phyloP scores from a whole-genome alignment of 352 stramenopile genomes.

The Phytophthora rubi region DNA sequence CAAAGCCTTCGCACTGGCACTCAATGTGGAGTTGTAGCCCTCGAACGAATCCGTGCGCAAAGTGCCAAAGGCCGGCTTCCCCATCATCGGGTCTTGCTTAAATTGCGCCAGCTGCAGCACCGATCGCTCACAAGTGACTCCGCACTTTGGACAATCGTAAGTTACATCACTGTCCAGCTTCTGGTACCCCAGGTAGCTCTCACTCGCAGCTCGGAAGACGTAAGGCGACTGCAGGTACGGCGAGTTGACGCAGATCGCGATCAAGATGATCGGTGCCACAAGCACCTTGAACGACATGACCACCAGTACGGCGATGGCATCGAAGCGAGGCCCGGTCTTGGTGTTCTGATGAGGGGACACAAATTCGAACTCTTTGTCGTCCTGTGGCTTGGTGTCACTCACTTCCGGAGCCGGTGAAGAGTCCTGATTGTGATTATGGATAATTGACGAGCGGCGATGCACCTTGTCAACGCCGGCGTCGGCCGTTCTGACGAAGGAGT shows the following conservation, averaged over 20 bases:
- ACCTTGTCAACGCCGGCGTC: slow-evolving; percentile 25
- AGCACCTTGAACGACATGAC: slow-evolving; percentile 51
- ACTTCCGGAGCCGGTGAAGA: neutral
- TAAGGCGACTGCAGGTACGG: slow-evolving; percentile 44
- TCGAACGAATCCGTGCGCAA: slow-evolving; percentile 40
- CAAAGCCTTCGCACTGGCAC: slow-evolving; percentile 13
- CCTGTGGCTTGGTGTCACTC: slow-evolving; percentile 24
- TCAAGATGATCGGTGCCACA: slow-evolving; percentile 39
- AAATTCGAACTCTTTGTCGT: slow-evolving; percentile 36
- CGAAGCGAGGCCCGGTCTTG: slow-evolving; percentile 28
- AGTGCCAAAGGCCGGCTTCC: slow-evolving; percentile 37
- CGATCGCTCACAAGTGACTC: slow-evolving; percentile 29
- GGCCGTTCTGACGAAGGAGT: slow-evolving; percentile 30
- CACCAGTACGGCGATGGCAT: slow-evolving; percentile 39
- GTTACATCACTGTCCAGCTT: slow-evolving; percentile 34
- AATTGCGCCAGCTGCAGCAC: slow-evolving; percentile 43
- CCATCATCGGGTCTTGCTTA: slow-evolving; percentile 37
- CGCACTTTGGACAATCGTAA: slow-evolving; percentile 34
- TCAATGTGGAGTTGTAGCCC: slow-evolving; percentile 35
- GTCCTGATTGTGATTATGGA: slow-evolving; percentile 21
- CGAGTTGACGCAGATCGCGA: slow-evolving; percentile 42
- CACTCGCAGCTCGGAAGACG: slow-evolving; percentile 39
- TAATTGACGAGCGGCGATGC: slow-evolving; percentile 24
- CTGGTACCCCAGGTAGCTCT: slow-evolving; percentile 41
- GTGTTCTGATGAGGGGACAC: slow-evolving; percentile 25